Percentiles rank a stretch among this genome's conserved stretches.
These are phyloP conservation scores for Xylaria longipes DNA, from an alignment of 495 filamentous ascomycete genomes.

Conservation along the genomic window DNA sequence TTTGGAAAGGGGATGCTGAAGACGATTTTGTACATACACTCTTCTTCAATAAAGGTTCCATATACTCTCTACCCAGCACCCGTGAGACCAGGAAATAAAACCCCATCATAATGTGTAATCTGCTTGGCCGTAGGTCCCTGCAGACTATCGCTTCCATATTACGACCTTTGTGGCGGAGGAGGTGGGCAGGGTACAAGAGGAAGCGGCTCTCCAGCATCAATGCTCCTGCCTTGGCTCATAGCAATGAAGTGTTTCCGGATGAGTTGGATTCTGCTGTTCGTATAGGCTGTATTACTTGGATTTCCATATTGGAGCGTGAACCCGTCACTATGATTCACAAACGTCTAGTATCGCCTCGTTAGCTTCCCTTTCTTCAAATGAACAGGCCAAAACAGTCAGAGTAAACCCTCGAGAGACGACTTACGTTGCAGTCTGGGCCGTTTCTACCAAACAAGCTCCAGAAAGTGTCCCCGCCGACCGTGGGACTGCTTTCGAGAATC, in stretches of 20 bases:
- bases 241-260: constrained; percentile 54
- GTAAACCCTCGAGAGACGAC: constrained; percentile 14
- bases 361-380: not conserved
- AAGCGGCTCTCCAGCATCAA: constrained; percentile 34
- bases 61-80: not conserved
- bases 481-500: constrained; percentile 50
- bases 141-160: not conserved
- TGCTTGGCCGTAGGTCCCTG: not conserved
- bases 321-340: constrained; percentile 51
- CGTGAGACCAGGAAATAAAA: not conserved
- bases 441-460: constrained; percentile 61
- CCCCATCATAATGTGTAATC: not conserved
- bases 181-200: constrained; percentile 42
- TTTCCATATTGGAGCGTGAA: constrained; percentile 57
- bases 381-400: not conserved
- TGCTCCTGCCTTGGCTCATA: constrained; percentile 44
- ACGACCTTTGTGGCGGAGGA: constrained; percentile 16
- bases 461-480: constrained; percentile 54
- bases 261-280: constrained; percentile 48
- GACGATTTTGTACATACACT: constrained; percentile 13
- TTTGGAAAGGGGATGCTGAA: not conserved
- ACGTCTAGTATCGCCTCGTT: constrained; percentile 35
- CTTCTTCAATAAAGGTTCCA: not conserved
- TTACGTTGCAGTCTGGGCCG: constrained; percentile 55
- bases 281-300: constrained; percentile 50